A percentile compares a stretch with the other conserved stretches of the same genome.
Conservation (phyloP, 2,329 filamentous ascomycete genomes). For the Aschersonia sp. region DNA sequence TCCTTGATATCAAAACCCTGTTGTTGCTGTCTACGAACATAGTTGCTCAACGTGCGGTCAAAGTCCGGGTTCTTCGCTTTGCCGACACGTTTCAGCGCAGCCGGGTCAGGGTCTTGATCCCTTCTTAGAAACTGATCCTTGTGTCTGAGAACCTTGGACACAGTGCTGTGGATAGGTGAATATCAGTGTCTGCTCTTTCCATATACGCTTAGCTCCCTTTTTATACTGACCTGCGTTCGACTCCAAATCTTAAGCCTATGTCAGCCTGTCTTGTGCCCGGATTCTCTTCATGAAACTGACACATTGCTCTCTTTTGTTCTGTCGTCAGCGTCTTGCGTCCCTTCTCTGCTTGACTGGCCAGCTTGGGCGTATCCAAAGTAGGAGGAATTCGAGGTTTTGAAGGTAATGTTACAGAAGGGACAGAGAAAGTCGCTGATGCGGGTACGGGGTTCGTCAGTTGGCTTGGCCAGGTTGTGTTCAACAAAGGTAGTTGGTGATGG, state of each 20-base stretch:
- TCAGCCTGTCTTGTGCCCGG: constrained; percentile 89
- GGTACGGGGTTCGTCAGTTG: constrained; percentile 58
- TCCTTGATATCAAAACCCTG: constrained; percentile 63
- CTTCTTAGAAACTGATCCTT: constrained; percentile 88
- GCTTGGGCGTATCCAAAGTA: constrained; percentile 14
- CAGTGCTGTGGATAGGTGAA: constrained; percentile 53
- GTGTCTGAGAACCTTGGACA: constrained; percentile 92
- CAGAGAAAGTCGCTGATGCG: constrained; percentile 38
- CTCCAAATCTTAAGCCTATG: constrained; percentile 88
- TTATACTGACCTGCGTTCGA: constrained; percentile 79
- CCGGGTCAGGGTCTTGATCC: constrained; percentile 50
- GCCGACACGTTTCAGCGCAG: constrained; percentile 51
- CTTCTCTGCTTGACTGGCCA: constrained; percentile 33
- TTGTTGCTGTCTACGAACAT: constrained; percentile 69
- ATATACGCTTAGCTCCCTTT: background rate
- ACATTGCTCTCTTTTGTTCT: constrained; percentile 84
- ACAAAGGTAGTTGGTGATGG: constrained; percentile 48
- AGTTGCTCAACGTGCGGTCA: constrained; percentile 78
- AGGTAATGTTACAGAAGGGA: constrained; percentile 45
- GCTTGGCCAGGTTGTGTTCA: constrained; percentile 69
- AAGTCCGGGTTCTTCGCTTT: constrained; percentile 85
- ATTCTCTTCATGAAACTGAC: constrained; percentile 80
- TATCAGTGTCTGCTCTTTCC: background rate
- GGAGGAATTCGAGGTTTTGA: constrained; percentile 36
- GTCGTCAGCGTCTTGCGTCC: constrained; percentile 83